These are phyloP conservation scores for Fraxinus latifolia DNA, from an alignment of 305 asterid genomes.

Conservation along the genomic window DNA sequence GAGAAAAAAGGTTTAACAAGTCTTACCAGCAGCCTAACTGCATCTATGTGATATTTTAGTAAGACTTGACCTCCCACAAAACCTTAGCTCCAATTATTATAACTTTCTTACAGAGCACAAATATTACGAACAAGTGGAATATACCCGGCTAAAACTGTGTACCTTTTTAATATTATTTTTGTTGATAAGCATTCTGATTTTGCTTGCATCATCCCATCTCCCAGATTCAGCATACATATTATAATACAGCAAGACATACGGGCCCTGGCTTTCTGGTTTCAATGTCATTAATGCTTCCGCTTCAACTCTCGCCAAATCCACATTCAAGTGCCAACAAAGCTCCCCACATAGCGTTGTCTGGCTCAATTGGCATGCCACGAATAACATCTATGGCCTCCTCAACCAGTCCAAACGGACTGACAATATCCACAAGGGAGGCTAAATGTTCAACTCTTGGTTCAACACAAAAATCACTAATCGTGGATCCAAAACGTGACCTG, in stretches of 20 bases:
- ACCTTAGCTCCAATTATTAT: background rate
- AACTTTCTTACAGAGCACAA: background rate
- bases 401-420: slow-evolving; percentile 59
- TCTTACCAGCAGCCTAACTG: background rate
- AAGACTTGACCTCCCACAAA: background rate
- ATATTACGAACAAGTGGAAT: slow-evolving; percentile 34
- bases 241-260: slow-evolving; percentile 57
- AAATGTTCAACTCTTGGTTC: slow-evolving; percentile 72
- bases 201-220: slow-evolving; percentile 78
- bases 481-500: slow-evolving; percentile 53
- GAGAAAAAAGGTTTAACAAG: background rate
- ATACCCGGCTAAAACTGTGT: slow-evolving; percentile 54
- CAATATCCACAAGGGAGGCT: slow-evolving; percentile 72
- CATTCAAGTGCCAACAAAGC: slow-evolving; percentile 73
- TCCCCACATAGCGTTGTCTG: slow-evolving; percentile 80
- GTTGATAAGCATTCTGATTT: slow-evolving; percentile 62
- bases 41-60: background rate
- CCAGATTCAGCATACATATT: slow-evolving; percentile 70
- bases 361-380: slow-evolving; percentile 50
- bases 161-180: slow-evolving; percentile 48
- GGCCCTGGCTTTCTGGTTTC: slow-evolving; percentile 74
- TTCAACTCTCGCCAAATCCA: slow-evolving; percentile 59
- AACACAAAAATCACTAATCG: slow-evolving; percentile 61
- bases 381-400: slow-evolving; percentile 75
- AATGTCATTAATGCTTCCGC: slow-evolving; percentile 68